These are phyloP conservation scores for Lactifluus subvellereus DNA, from an alignment of 768 basidiomycete species.

Conservation along the genomic window DNA sequence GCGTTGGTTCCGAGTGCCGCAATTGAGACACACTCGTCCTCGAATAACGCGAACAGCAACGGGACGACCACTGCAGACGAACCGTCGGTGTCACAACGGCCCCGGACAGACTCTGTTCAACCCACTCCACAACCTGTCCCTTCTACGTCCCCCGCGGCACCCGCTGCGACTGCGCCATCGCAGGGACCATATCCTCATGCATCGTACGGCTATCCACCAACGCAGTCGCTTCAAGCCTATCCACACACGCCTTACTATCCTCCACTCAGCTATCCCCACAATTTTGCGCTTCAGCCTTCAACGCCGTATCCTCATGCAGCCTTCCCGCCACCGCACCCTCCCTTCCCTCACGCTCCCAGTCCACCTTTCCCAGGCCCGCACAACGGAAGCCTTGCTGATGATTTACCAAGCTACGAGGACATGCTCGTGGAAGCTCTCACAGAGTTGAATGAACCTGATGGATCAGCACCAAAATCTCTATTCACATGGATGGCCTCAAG, in stretches of 20 bases:
- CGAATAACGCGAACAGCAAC: not conserved
- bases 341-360: conserved; percentile 27
- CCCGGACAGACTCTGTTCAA: not conserved
- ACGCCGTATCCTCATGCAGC: conserved; percentile 36
- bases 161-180: not conserved
- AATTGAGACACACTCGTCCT: not conserved
- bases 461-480: conserved; percentile 74
- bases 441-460: conserved; percentile 63
- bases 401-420: conserved; percentile 84
- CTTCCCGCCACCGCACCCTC: conserved; percentile 30
- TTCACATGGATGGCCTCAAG: conserved; percentile 79
- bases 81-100: not conserved
- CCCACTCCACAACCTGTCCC: not conserved
- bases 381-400: conserved; percentile 32
- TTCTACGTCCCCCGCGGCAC: not conserved
- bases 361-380: conserved; percentile 25
- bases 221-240: conserved; percentile 44
- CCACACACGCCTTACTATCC: conserved; percentile 65
- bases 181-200: conserved; percentile 43
- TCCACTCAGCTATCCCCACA: conserved; percentile 37
- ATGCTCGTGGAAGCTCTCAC: conserved; percentile 82
- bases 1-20: conserved; percentile 15
- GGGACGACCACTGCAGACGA: not conserved
- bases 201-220: conserved; percentile 45
- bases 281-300: conserved; percentile 28